Conservation (phyloP, 2,329 filamentous ascomycete genomes). For the Calonectria crousiana region DNA sequence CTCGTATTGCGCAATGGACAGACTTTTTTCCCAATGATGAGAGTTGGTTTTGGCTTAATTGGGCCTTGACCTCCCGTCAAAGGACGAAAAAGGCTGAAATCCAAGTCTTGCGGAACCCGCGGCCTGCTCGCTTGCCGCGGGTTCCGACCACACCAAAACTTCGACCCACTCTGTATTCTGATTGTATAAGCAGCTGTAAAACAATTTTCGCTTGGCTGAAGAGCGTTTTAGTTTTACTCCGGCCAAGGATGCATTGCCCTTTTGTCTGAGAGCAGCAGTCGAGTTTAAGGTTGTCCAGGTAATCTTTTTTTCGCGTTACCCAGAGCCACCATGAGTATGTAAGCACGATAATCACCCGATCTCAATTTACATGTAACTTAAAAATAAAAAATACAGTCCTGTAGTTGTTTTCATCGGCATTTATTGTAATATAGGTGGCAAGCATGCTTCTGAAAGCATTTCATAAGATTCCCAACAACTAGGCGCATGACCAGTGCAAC, state of each 20-base stretch:
- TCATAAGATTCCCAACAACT: background rate
- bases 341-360: background rate
- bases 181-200: background rate
- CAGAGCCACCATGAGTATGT: background rate
- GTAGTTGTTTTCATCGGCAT: background rate
- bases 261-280: background rate
- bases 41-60: background rate
- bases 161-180: background rate
- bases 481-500: background rate
- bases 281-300: background rate
- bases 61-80: background rate
- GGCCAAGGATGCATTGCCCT: background rate
- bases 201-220: background rate
- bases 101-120: background rate
- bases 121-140: background rate
- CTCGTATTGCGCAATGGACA: background rate
- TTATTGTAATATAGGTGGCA: background rate
- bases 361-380: background rate
- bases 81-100: background rate
- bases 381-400: background rate
- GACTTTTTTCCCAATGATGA: background rate
- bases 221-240: background rate
- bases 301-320: background rate
- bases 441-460: background rate
- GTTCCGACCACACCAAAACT: background rate